phyloP scores from a whole-genome alignment of 108 stramenopile species.

The Asterionellopsis glacialis region DNA sequence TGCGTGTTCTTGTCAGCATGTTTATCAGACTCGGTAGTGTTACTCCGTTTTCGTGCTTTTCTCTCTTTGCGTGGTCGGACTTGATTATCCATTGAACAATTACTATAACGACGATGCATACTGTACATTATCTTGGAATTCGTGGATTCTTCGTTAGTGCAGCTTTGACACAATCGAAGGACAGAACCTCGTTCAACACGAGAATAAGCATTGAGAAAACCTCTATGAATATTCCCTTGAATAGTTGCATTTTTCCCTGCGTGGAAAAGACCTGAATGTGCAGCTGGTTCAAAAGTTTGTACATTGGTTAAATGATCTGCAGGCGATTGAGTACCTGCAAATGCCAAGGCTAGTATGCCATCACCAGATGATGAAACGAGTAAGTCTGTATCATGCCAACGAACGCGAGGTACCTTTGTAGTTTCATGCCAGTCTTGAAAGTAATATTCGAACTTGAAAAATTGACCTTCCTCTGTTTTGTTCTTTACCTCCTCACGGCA shows the following conservation, averaged over 20 bases:
- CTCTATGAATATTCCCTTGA: conserved; percentile 43
- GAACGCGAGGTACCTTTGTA: conserved; percentile 21
- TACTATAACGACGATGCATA: conserved; percentile 17
- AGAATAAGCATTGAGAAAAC: conserved; percentile 51
- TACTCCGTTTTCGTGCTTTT: background rate
- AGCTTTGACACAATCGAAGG: conserved; percentile 16
- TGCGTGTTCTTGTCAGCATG: background rate
- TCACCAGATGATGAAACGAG: conserved; percentile 29
- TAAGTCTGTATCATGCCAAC: conserved; percentile 53
- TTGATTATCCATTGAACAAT: conserved; percentile 11
- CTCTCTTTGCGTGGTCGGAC: conserved; percentile 1
- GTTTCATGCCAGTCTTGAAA: conserved; percentile 47
- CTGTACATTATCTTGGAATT: background rate
- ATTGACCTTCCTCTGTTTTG: background rate
- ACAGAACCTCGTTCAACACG: conserved; percentile 41
- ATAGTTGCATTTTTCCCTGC: conserved; percentile 1
- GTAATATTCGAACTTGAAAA: conserved; percentile 24
- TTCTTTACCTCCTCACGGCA: background rate
- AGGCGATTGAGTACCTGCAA: conserved; percentile 43
- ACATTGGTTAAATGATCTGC: conserved; percentile 47
- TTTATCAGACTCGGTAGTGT: too few species aligned
- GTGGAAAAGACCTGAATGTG: conserved; percentile 40
- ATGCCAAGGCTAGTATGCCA: conserved; percentile 26
- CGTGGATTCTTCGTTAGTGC: background rate
- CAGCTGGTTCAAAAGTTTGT: conserved; percentile 49